A percentile compares a stretch with the other conserved stretches of the same genome.
phyloP scores from a whole-genome alignment of 768 basidiomycete genomes.

The Rhodotorula kratochvilovae region DNA sequence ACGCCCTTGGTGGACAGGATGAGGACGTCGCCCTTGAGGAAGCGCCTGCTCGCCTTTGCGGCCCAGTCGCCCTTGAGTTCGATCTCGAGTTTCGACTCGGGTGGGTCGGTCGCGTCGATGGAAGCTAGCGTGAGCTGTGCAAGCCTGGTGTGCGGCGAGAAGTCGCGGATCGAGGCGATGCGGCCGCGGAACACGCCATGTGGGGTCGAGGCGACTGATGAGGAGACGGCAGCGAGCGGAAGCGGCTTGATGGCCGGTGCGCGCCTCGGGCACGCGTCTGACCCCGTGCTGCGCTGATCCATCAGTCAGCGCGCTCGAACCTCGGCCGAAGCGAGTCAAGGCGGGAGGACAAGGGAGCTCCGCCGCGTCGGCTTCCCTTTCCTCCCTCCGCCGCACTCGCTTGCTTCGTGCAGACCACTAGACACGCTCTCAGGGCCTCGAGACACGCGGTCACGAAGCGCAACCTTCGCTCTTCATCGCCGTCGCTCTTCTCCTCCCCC shows the following conservation, averaged over 20 bases:
- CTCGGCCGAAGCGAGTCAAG: neutral
- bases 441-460: no score
- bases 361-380: neutral
- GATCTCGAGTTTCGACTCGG: neutral
- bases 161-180: neutral
- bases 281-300: neutral
- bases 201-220: neutral
- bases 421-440: no score
- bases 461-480: no score
- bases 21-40: conserved; percentile 2
- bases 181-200: neutral
- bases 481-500: neutral
- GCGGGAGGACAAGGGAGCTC: neutral
- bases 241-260: neutral
- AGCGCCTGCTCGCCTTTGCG: neutral
- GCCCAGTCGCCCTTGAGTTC: conserved; percentile 9
- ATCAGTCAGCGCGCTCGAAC: no score
- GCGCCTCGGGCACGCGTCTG: neutral
- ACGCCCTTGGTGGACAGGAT: neutral
- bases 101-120: neutral
- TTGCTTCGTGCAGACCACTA: neutral
- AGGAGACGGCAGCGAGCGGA: neutral
- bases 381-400: neutral
- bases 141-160: neutral
- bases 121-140: neutral